phyloP scores from a whole-genome alignment of 2,329 filamentous ascomycete genomes.

The Emergomyces orientalis region DNA sequence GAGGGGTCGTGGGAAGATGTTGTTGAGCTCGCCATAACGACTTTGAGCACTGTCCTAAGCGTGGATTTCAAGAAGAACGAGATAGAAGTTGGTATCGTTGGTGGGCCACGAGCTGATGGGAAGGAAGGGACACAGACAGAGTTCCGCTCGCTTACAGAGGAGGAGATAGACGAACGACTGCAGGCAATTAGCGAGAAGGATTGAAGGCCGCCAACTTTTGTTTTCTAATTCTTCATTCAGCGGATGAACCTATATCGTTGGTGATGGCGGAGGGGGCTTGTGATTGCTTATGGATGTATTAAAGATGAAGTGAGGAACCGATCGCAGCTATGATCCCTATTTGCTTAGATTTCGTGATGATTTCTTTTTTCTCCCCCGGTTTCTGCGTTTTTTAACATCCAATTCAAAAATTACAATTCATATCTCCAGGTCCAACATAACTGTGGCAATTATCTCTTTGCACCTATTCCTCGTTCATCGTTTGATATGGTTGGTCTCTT shows the following conservation, averaged over 20 bases:
- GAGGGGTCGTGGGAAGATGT: conserved; percentile 95
- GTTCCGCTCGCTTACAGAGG: conserved; percentile 86
- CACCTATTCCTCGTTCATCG: neutral
- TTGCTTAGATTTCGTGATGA: conserved; percentile 6
- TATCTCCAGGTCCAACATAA: neutral
- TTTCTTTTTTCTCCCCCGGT: neutral
- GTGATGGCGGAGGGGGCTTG: neutral
- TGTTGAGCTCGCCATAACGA: conserved; percentile 90
- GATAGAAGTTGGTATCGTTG: conserved; percentile 95
- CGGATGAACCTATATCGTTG: neutral
- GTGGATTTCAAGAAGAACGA: conserved; percentile 99
- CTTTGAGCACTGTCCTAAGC: conserved; percentile 89
- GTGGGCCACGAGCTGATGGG: conserved; percentile 72
- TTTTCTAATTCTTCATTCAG: conserved; percentile 2
- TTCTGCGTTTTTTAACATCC: conserved; percentile 1
- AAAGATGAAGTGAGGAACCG: neutral
- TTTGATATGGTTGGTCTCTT: neutral
- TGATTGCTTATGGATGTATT: neutral
- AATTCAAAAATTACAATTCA: conserved; percentile 4
- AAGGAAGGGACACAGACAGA: conserved; percentile 67
- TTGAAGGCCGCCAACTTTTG: conserved; percentile 41
- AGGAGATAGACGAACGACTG: conserved; percentile 96
- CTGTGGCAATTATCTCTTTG: neutral
- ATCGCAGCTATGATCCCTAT: neutral
- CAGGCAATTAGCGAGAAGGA: conserved; percentile 99